Evolutionary conservation across 805 yeast species (phyloP), one percentile per base, ranked within the genome.

Genomic region (Yarrowia keelungensis): DNA sequence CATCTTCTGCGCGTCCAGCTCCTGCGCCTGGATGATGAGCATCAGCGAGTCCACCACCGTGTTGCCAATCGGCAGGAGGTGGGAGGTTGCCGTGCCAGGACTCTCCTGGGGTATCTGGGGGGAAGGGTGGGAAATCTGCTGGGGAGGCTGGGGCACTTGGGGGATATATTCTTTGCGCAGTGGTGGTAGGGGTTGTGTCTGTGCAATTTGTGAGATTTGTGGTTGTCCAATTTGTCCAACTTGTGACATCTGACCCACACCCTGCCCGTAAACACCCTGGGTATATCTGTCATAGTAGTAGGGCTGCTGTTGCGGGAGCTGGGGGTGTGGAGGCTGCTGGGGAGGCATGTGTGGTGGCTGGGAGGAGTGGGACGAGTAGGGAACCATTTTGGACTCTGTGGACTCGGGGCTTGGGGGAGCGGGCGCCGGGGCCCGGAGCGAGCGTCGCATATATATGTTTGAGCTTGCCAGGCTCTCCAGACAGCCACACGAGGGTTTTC

Each of bases 41-140:
- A 93, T 92, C 74, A 93, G 80, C 74, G 89, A 96, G 78, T 93
- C 98, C 36, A 93, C 91, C 75, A 90, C 90, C 0, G 97, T 93
- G 36, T 93, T 92, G 1, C 97, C 97, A 7, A 91, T 77, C 8
- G 67, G 67, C 36, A 47, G 39, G 10, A 62, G 47, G 2, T 62
- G 65, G 19, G 65, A 59, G 5, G 65, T 43, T 42, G 59, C 59
- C 9, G 35, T 53, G 26, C n/a, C 58, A 2, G 53, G 53, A 14
- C 46, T 42, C 19, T 39, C 35, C 54, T 35, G 56, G 16, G 58
- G 58, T 51, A 51, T 51, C 58, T 43, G 35, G 19, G 19, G 19
- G 19, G 19, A 19, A 19, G 19, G 19, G 19, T 19, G 19, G 19
- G 19, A 19, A 19, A 19, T 19, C 19, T 19, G 19, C 19, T 19